Evolutionary conservation across 2,329 filamentous ascomycete species (phyloP), one percentile per base, ranked within the genome.

Genomic region (Xylaria sp.): DNA sequence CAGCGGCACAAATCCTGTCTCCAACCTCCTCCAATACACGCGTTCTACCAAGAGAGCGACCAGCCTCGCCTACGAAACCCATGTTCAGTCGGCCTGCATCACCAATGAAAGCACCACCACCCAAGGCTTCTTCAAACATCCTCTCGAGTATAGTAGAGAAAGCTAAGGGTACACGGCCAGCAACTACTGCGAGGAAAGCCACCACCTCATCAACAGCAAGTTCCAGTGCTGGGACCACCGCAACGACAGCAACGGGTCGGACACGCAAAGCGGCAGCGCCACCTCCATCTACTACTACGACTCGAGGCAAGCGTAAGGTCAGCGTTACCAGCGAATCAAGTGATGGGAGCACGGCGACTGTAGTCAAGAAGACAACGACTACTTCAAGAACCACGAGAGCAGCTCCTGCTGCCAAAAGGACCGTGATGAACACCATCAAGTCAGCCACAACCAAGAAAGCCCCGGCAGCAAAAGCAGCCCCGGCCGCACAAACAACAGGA

Each of bases 11-110:
- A 79, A 87, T 97, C 46, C 85, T 97, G 2, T 97, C 94, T 1
- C 94, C 94, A 1, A 91, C 92, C 62, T 94, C 93, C 0, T 91
- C 91, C 67, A 97, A 97, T 77, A 92, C 92, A 6, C 89, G 92
- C 61, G 86, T 92, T 18, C 83, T 88, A 25, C 88, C 88, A 23
- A 87, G 89, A 25, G 79, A 79, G 9, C 81, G 83, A 7, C 75
- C 77, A 1, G 77, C 78, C 5, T 87, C 88, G n/a, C 86, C 88
- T 15, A 80, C 82, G 28, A 90, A 91, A 76, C 84, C 87, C 2
- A 84, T 86, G 66, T 83, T 90, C 48, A 34, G 82, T 82, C 44
- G 76, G 41, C 76, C 76, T 61, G 69, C 66, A 55, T 78, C 76
- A 23, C 75, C 78, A 25, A 69, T 79, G 15, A 84, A 86, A 63